Evolutionary conservation across 306 rosid genomes (phyloP).

Genomic region (Betula pendula): DNA sequence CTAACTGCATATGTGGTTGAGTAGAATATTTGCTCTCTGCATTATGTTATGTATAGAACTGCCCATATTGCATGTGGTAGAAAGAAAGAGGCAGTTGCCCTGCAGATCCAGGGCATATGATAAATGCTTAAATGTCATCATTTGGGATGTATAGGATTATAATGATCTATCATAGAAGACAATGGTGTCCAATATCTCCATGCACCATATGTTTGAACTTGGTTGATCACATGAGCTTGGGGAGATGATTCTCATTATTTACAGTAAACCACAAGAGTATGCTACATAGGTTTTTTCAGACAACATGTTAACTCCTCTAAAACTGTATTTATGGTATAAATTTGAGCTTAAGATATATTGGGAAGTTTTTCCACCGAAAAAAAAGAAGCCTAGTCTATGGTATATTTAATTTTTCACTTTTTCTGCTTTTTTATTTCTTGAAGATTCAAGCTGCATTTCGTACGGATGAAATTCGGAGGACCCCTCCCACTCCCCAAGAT

Average conservation of each 20-base stretch:
- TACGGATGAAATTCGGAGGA: slow-evolving; percentile 90
- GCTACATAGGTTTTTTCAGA: neutral
- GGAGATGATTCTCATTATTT: neutral
- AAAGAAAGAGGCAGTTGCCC: neutral
- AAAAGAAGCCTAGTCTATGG: neutral
- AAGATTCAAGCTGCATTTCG: slow-evolving; percentile 99
- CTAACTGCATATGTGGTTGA: neutral
- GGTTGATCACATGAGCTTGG: neutral
- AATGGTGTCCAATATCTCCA: neutral
- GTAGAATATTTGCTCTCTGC: neutral
- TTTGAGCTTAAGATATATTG: neutral
- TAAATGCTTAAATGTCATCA: neutral
- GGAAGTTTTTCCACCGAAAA: slow-evolving; percentile 6
- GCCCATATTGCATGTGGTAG: neutral
- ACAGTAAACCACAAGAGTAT: neutral
- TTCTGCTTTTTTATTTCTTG: slow-evolving; percentile 18
- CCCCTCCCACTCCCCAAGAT: slow-evolving; percentile 98
- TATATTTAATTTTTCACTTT: slow-evolving; percentile 9
- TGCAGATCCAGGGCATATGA: neutral
- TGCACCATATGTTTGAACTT: neutral
- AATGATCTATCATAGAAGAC: neutral
- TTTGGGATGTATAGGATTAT: neutral
- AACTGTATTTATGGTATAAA: neutral
- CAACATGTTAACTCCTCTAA: neutral
- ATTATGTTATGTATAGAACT: neutral